phyloP scores from a whole-genome alignment of 192 early-diverging fungal species.

The Rhizoclosmatium globosum region DNA sequence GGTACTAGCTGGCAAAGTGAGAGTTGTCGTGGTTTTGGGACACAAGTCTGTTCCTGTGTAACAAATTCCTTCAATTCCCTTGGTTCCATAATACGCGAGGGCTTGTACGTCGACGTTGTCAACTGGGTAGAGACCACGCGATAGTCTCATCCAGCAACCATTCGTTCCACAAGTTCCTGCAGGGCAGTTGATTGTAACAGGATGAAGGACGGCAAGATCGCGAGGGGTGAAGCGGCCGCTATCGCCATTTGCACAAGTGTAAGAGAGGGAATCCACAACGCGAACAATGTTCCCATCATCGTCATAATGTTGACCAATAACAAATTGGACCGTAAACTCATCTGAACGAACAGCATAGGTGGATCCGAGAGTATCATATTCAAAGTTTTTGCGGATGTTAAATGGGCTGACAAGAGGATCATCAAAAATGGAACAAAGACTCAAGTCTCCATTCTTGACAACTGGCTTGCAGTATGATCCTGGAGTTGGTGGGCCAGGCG shows the following conservation, averaged over 20 bases:
- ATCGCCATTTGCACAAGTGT: not conserved
- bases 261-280: not conserved
- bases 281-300: not conserved
- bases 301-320: too few relatives aligned
- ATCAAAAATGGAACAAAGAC: too few relatives aligned
- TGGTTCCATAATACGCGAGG: not conserved
- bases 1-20: too few relatives aligned
- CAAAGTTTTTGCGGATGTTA: too few relatives aligned
- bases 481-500: too few relatives aligned
- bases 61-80: not conserved
- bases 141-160: not conserved
- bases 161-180: not conserved
- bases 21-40: too few relatives aligned
- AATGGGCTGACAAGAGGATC: too few relatives aligned
- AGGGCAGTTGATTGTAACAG: not conserved
- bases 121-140: not conserved
- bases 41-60: not conserved
- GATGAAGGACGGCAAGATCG: not conserved
- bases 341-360: too few relatives aligned
- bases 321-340: too few relatives aligned
- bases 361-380: too few relatives aligned
- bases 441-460: too few relatives aligned
- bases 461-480: too few relatives aligned
- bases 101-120: not conserved
- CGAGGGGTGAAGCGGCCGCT: not conserved